Conservation (phyloP, 306 rosid genomes). For the Carpinus fangiana region DNA sequence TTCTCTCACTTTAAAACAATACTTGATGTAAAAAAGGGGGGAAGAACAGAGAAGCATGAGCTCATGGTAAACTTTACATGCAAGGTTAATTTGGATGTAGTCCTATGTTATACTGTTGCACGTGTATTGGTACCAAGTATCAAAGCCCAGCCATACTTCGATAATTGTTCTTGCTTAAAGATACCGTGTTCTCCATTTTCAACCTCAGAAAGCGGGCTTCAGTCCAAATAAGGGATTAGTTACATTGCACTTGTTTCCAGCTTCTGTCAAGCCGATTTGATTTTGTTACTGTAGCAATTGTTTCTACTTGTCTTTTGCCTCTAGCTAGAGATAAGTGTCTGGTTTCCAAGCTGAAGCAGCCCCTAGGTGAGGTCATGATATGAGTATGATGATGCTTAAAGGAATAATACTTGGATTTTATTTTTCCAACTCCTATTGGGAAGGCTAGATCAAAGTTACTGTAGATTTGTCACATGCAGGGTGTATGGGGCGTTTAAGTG, state of each 20-base stretch:
- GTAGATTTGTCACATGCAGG: neutral
- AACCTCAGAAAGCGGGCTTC: neutral
- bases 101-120: neutral
- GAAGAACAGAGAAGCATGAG: neutral
- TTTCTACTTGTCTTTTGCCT: neutral
- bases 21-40: neutral
- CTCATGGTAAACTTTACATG: neutral
- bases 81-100: neutral
- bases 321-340: neutral
- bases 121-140: neutral
- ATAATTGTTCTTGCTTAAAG: neutral
- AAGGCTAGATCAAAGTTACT: neutral
- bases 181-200: neutral
- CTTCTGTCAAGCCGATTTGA: neutral
- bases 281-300: neutral
- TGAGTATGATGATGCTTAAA: neutral
- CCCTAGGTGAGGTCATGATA: neutral
- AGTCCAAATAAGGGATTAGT: neutral
- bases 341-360: neutral
- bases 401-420: neutral
- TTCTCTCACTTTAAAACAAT: neutral
- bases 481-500: conserved; percentile 4
- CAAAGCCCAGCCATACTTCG: neutral
- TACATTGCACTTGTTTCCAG: neutral
- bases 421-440: neutral